A percentile compares a stretch with the other conserved stretches of the same genome.
Evolutionary conservation across 179 eudicot species (phyloP).

Genomic region (Spinacia oleracea): DNA sequence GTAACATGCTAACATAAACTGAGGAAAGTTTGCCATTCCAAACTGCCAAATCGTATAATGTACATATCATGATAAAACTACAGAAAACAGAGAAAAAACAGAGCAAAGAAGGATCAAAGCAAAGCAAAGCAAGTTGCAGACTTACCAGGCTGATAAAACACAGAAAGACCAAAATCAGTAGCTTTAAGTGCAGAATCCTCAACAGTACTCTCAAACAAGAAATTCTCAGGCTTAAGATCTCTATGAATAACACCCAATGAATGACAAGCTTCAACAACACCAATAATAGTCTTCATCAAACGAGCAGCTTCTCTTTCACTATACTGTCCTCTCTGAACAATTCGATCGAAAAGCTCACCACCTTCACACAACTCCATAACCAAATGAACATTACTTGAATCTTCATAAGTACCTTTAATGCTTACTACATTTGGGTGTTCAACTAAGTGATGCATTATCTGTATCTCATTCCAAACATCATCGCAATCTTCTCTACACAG

Average conservation of each 20-base stretch:
- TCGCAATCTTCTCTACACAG: conserved; percentile 46
- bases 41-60: too few species aligned
- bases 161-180: conserved; percentile 47
- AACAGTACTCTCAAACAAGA: conserved; percentile 35
- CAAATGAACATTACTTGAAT: conserved; percentile 35
- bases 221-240: conserved; percentile 51
- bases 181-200: conserved; percentile 41
- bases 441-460: conserved; percentile 45
- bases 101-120: background rate
- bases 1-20: background rate
- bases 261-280: conserved; percentile 44
- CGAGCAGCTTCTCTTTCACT: conserved; percentile 42
- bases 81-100: background rate
- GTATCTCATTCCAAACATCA: conserved; percentile 45
- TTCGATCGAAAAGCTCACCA: conserved; percentile 48
- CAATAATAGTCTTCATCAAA: conserved; percentile 41
- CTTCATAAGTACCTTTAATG: conserved; percentile 44
- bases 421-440: conserved; percentile 37
- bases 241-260: conserved; percentile 49
- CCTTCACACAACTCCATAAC: conserved; percentile 52
- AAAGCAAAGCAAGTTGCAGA: background rate
- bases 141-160: conserved; percentile 46
- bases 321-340: conserved; percentile 41
- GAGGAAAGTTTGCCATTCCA: background rate
- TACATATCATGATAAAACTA: background rate